phyloP scores from a whole-genome alignment of 768 basidiomycete species.

The Filobasidium wieringae region DNA sequence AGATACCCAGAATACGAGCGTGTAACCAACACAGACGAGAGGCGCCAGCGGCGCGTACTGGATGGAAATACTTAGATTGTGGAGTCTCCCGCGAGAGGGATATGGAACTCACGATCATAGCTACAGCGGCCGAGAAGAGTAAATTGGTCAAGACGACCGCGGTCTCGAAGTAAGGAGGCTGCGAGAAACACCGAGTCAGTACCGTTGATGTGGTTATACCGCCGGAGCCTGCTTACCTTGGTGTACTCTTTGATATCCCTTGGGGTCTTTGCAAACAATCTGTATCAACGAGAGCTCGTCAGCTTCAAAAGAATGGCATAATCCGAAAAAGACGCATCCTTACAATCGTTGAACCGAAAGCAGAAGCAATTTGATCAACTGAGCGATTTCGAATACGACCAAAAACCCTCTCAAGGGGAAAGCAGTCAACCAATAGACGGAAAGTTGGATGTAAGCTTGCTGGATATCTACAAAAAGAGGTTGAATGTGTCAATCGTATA shows the following conservation, averaged over 20 bases:
- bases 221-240: constrained; percentile 6
- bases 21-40: constrained; percentile 68
- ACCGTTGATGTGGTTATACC: constrained; percentile 11
- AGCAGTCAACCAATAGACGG: constrained; percentile 84
- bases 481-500: not conserved
- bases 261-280: constrained; percentile 38
- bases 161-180: constrained; percentile 81
- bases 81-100: not conserved
- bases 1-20: constrained; percentile 66
- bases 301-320: not conserved
- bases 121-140: constrained; percentile 88
- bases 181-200: constrained; percentile 15
- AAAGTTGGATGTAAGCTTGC: constrained; percentile 77
- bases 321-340: not conserved
- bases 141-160: constrained; percentile 41
- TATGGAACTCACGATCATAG: constrained; percentile 46
- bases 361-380: constrained; percentile 70
- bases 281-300: constrained; percentile 14
- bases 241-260: constrained; percentile 40
- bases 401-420: constrained; percentile 96
- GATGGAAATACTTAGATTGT: not conserved
- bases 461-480: constrained; percentile 52
- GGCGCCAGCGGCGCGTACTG: constrained; percentile 85
- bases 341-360: constrained; percentile 25
- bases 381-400: constrained; percentile 86